Base-by-base conservation (phyloP, 495 filamentous ascomycete genomes). In the Penicillium crystallinum region DNA sequence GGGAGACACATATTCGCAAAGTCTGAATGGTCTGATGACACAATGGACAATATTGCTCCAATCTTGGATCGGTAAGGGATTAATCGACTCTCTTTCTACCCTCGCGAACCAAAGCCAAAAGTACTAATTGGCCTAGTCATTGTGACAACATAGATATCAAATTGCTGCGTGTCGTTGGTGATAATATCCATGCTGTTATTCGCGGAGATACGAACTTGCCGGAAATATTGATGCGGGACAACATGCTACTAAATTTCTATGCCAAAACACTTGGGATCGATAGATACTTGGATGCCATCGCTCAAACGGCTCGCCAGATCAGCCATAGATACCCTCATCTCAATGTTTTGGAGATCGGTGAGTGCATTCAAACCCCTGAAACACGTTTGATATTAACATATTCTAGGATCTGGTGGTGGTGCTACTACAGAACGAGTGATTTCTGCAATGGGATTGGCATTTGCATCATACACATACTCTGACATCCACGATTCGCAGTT, bases 401-500 rank as follows among this genome's bases (percentile, higher is more conserved):
- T 11, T 21, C 9, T 10, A 65, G 62, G 62, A 2, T 63, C 65
- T 9, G 67, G 65, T 0, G 76, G 76, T 3, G 77, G 77, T 0
- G 70, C 66, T 12, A 59, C 75, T 12, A 78, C 79, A 0, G 62
- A 68, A n/a, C 21, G 38, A 3, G 51, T 77, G 6, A 49, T 74
- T 0, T 30, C 37, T 11, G 52, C 40, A 8, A 33, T 65, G 15
- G 55, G 49, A 4, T 29, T 25, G 1, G 50, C 48, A 0, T 62
- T 65, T 46, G 38, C 58, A 0, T 56, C 57, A 21, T 82, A 82
- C 49, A 79, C 73, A 10, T 79, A 69, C 57, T 81, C 81, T 3
- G 78, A 84, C 51, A 71, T 82, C 18, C 69, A 72, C 2, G 39
- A 59, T 6, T 67, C 54, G 12, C 75, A 73, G 50, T 77, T 83